These are phyloP conservation scores for Haematococcus lacustris DNA, from an alignment of 139 green algal genomes.

Conservation along the genomic window DNA sequence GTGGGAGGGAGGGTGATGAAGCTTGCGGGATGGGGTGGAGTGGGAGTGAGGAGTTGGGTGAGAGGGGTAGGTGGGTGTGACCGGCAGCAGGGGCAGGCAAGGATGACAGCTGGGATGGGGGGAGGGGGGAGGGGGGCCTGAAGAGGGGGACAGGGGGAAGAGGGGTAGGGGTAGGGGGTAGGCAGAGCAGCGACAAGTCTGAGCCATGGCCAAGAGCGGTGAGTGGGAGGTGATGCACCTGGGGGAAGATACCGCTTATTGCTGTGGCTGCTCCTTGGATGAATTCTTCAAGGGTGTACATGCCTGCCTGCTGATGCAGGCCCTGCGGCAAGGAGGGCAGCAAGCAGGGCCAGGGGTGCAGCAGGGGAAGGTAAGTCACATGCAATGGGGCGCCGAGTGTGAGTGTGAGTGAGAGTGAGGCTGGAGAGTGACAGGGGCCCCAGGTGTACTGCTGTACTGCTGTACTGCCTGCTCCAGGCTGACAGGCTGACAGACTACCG, in stretches of 20 bases:
- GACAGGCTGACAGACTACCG: no score
- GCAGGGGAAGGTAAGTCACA: conserved; percentile 8
- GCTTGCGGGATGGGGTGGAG: no score
- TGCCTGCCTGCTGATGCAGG: conserved; percentile 21
- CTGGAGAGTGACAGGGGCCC: no score
- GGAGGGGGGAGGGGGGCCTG: background rate
- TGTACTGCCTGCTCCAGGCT: no score
- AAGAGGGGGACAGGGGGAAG: background rate
- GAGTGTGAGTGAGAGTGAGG: no score
- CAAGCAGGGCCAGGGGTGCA: background rate
- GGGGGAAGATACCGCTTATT: conserved; percentile 12
- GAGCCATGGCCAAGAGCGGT: background rate
- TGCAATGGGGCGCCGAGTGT: no score
- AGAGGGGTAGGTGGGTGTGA: background rate
- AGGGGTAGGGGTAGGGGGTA: background rate
- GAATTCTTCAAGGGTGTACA: conserved; percentile 32
- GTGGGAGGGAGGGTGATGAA: background rate
- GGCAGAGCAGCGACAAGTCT: background rate
- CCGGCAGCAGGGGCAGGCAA: background rate
- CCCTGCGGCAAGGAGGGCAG: conserved; percentile 7
- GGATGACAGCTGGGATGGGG: background rate
- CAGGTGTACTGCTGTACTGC: no score
- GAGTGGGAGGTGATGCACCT: conserved; percentile 1
- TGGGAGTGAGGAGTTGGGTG: background rate
- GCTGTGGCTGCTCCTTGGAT: conserved; percentile 16